Base-by-base conservation (phyloP, 441 rosid species). In the Lepidium campestre region DNA sequence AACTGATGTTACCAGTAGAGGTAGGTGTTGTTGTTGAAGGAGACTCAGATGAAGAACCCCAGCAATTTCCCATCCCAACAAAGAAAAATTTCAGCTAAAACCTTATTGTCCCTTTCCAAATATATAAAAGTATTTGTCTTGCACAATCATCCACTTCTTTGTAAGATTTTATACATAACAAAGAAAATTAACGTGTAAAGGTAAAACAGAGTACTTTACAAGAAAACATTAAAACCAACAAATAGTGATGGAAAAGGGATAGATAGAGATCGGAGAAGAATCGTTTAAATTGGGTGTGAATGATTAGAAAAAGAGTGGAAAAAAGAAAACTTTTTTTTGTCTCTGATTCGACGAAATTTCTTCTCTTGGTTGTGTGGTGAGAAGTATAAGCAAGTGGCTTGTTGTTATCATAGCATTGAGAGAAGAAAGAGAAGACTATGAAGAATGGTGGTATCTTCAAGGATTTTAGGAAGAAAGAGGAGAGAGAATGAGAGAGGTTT, bases 11-110 rank as follows among this genome's bases (percentile, higher is more conserved):
- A 73, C 71, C 82, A 44, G 85, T 82, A 39, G 86, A 65, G 58
- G 60, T 42, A 34, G 90, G 81, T 13, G 79, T 71, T 48, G 85
- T 75, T 40, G 73, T 54, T 37, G 82, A 12, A 56, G 80, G 74
- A 80, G 76, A 73, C 62, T 69, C 59, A 77, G 82, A 75, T 37
- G 68, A 35, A 75, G 86, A 83, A 57, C 80, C 62, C 82, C 94
- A 91, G 50, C 92, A 86, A 77, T 48, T 79, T 53, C 97, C 90
- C 96, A 91, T 88, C 53, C 53, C 48, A 23, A 44, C 58, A 35
- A 60, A 52, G 40, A 4, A 48, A 23, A 50, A 49, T 25, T 15
- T 36, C 61, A 32, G 35, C 55, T 53, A 62, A 40, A 7, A 14
- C 10, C 19, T 49, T 55, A 29, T 42, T 10, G 3, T 15, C 9